phyloP scores from a whole-genome alignment of 2,329 filamentous ascomycete genomes.

The Verticillium albo-atrum region DNA sequence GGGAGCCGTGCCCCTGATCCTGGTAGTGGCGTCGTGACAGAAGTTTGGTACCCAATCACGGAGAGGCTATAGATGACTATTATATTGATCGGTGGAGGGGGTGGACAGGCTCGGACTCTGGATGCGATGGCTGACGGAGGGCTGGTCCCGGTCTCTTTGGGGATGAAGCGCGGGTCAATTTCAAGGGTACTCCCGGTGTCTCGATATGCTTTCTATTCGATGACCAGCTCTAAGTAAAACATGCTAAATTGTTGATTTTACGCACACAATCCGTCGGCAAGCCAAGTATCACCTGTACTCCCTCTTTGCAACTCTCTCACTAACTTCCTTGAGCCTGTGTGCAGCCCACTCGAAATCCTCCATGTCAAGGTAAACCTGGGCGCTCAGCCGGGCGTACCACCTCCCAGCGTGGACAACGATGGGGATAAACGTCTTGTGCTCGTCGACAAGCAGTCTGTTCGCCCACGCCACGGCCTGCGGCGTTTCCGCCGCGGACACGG shows the following conservation, averaged over 20 bases:
- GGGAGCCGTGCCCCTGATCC: background rate
- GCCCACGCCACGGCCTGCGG: slow-evolving; percentile 53
- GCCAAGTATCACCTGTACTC: background rate
- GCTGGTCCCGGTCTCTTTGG: background rate
- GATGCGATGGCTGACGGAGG: background rate
- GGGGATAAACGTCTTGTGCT: slow-evolving; percentile 69
- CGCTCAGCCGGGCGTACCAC: slow-evolving; percentile 71
- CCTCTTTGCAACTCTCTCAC: slow-evolving; percentile 30
- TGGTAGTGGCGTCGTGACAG: background rate
- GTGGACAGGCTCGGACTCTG: background rate
- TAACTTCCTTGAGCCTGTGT: slow-evolving; percentile 47
- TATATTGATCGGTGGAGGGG: background rate
- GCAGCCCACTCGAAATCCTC: slow-evolving; percentile 73
- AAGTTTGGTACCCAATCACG: background rate
- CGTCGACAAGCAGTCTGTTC: slow-evolving; percentile 42
- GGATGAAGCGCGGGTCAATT: background rate
- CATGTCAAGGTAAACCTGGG: slow-evolving; percentile 76
- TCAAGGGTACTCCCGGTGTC: too few species aligned
- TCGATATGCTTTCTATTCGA: too few species aligned
- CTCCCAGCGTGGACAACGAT: slow-evolving; percentile 55
- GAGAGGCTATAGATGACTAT: background rate
- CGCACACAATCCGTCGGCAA: too few species aligned
- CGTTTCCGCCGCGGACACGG: slow-evolving; percentile 18
- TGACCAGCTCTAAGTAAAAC: too few species aligned
- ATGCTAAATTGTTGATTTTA: too few species aligned